phyloP scores from a whole-genome alignment of 345 rosid genomes.

The Cochlearia excelsa region DNA sequence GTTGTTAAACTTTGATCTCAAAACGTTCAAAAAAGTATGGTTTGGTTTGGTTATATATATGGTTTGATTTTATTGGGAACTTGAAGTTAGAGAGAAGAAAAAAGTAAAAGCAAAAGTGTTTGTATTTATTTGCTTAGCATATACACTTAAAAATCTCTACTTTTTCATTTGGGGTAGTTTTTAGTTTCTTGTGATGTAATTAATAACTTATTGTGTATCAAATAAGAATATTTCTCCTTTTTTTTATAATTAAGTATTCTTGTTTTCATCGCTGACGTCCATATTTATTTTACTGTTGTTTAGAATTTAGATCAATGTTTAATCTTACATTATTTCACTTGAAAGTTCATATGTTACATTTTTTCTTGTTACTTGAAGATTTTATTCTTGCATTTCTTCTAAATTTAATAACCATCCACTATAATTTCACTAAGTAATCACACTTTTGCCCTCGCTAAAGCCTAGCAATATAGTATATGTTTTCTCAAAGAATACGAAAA shows the following conservation, averaged over 20 bases:
- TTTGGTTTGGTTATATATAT: slow-evolving; percentile 19
- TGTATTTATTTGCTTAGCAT: slow-evolving; percentile 27
- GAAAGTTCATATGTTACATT: too few relatives aligned
- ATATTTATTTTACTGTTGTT: background rate
- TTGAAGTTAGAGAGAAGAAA: slow-evolving; percentile 21
- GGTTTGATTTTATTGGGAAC: slow-evolving; percentile 15
- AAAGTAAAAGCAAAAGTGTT: slow-evolving; percentile 30
- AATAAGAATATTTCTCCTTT: slow-evolving; percentile 19
- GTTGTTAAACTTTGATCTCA: slow-evolving; percentile 55
- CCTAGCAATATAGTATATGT: too few relatives aligned
- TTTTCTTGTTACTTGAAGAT: too few relatives aligned
- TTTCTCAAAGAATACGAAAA: too few relatives aligned
- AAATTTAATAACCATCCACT: too few relatives aligned
- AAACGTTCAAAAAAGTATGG: slow-evolving; percentile 1
- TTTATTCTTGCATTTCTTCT: too few relatives aligned
- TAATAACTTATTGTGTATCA: slow-evolving; percentile 24
- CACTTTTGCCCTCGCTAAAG: too few relatives aligned
- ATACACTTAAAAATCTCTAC: slow-evolving; percentile 26
- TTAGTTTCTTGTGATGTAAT: slow-evolving; percentile 33
- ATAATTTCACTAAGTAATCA: too few relatives aligned
- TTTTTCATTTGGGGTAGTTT: slow-evolving; percentile 21
- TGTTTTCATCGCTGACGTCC: slow-evolving; percentile 25
- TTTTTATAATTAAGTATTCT: background rate
- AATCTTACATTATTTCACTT: too few relatives aligned
- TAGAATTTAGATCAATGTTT: too few relatives aligned